phyloP scores from a whole-genome alignment of 768 basidiomycete genomes.

The Podaxis mareebaensis region DNA sequence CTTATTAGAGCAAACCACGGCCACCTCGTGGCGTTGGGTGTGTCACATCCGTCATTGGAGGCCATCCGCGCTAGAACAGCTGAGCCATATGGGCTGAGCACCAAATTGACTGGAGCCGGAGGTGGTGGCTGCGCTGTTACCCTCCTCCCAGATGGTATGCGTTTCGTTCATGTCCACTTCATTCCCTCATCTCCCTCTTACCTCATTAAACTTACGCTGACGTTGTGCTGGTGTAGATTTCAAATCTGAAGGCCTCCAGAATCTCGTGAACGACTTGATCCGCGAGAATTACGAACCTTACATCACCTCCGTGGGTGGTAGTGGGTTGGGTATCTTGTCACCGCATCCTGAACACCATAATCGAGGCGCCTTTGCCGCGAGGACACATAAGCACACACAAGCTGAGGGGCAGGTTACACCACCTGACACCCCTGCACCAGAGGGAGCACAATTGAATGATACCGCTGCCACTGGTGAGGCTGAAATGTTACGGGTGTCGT shows the following conservation, averaged over 20 bases:
- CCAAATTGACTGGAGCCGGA: constrained; percentile 97
- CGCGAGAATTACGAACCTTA: constrained; percentile 77
- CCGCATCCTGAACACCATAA: constrained; percentile 49
- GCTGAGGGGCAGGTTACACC: constrained; percentile 46
- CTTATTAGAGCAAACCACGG: constrained; percentile 90
- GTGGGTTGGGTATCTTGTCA: constrained; percentile 85
- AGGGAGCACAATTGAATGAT: constrained; percentile 23
- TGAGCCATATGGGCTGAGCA: constrained; percentile 69
- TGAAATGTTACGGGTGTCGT: constrained; percentile 37
- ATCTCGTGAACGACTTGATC: constrained; percentile 61
- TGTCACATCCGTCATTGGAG: constrained; percentile 90
- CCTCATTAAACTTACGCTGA: constrained; percentile 13
- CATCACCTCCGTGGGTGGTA: constrained; percentile 91
- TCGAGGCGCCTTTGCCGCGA: constrained; percentile 22
- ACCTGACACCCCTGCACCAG: constrained; percentile 45
- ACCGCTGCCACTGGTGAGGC: neutral
- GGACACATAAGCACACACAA: constrained; percentile 19
- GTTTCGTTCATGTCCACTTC: constrained; percentile 22
- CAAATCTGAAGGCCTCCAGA: constrained; percentile 52
- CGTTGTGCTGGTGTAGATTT: constrained; percentile 56
- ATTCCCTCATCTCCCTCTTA: constrained; percentile 4
- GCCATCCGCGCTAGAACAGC: constrained; percentile 73
- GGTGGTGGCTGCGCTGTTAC: constrained; percentile 99
- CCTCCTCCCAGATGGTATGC: constrained; percentile 84
- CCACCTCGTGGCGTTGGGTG: constrained; percentile 81